A percentile compares a stretch with the other conserved stretches of the same genome.
These are phyloP conservation scores for Oryza meridionalis DNA, from an alignment of 176 grass and related monocot species.

Conservation along the genomic window DNA sequence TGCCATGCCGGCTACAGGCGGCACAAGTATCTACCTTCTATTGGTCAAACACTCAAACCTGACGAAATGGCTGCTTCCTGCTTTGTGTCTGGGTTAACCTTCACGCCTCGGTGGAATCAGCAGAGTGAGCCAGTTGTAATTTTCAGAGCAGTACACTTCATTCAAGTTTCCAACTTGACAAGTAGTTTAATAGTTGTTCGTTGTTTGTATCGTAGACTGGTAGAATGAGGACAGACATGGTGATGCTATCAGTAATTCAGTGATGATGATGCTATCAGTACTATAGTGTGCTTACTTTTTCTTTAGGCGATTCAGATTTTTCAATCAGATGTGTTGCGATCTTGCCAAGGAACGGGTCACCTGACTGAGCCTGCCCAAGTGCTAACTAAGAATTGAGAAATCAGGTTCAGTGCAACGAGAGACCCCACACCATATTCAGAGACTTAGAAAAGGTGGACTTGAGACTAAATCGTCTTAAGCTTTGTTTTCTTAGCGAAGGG, in stretches of 20 bases:
- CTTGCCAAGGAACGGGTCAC: not conserved
- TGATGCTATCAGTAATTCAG: not conserved
- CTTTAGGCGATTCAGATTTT: not conserved
- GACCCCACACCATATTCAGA: conserved; percentile 27
- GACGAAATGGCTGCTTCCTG: not conserved
- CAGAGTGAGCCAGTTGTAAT: not conserved
- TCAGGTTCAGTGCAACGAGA: not conserved
- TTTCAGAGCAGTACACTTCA: not conserved
- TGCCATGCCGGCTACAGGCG: not conserved
- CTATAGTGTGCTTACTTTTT: not conserved
- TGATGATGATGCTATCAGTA: not conserved
- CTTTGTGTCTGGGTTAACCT: not conserved
- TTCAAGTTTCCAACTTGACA: not conserved
- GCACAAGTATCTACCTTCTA: not conserved
- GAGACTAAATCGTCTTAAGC: not conserved
- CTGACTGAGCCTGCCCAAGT: not conserved
- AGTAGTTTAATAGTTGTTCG: not conserved
- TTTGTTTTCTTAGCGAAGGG: conserved; percentile 41
- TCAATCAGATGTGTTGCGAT: not conserved
- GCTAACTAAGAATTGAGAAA: not conserved
- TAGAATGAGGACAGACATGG: not conserved
- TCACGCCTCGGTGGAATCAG: not conserved
- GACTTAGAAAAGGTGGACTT: not conserved
- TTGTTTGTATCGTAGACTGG: not conserved
- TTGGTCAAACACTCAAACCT: not conserved